phyloP scores from a whole-genome alignment of 2,329 filamentous ascomycete species.

The Nigrospora oryzae region DNA sequence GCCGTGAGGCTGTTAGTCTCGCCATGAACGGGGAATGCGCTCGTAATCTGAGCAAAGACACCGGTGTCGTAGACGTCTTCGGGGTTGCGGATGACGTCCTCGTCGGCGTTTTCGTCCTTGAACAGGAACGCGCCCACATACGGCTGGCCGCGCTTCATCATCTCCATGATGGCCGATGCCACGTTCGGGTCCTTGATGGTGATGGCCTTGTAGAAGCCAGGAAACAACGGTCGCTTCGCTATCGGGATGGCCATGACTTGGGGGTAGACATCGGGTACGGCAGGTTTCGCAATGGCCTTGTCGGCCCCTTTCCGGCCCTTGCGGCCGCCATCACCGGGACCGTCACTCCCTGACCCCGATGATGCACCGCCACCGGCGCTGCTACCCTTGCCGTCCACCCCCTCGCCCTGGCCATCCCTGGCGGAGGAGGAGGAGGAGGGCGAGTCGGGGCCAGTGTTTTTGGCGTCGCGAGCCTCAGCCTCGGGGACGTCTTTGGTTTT shows the following conservation, averaged over 20 bases:
- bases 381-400: conserved; percentile 47
- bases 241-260: conserved; percentile 98
- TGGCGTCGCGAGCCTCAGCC: conserved; percentile 38
- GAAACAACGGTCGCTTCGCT: conserved; percentile 85
- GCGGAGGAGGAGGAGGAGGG: conserved; percentile 39
- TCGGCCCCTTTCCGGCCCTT: conserved; percentile 64
- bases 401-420: conserved; percentile 27
- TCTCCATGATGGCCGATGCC: conserved; percentile 84
- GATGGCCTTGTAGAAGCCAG: conserved; percentile 97
- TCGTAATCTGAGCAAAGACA: conserved; percentile 96
- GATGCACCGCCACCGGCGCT: conserved; percentile 45
- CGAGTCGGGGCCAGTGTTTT: conserved; percentile 29
- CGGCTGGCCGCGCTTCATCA: conserved; percentile 93
- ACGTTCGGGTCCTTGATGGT: conserved; percentile 93
- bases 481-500: conserved; percentile 31
- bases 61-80: conserved; percentile 94
- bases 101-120: conserved; percentile 91
- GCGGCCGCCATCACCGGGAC: conserved; percentile 55
- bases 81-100: conserved; percentile 82
- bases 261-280: conserved; percentile 90
- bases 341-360: conserved; percentile 45
- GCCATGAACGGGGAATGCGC: conserved; percentile 83
- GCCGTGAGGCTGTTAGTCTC: conserved; percentile 82
- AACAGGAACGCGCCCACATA: conserved; percentile 96
- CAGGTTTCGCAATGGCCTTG: conserved; percentile 74